A percentile compares a stretch with the other conserved stretches of the same genome.
These are phyloP conservation scores for Phyllachora maydis DNA, from an alignment of 2,329 filamentous ascomycete genomes.

Conservation along the genomic window DNA sequence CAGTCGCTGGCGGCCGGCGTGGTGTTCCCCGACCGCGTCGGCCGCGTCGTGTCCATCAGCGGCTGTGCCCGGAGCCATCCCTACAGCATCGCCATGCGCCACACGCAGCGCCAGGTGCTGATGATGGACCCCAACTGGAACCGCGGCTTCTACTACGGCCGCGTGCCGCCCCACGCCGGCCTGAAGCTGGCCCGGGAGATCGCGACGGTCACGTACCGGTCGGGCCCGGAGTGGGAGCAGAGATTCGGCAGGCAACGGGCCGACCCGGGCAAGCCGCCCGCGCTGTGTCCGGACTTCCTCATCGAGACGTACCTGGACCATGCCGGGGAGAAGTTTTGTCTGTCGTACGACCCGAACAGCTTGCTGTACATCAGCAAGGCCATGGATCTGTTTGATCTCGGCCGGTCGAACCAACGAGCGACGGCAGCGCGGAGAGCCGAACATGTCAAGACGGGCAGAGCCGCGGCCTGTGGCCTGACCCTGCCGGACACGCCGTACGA, in stretches of 20 bases:
- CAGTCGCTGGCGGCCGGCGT: conserved; percentile 77
- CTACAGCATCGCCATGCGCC: conserved; percentile 96
- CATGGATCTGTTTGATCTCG: conserved; percentile 95
- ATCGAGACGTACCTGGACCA: conserved; percentile 98
- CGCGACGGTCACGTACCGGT: conserved; percentile 91
- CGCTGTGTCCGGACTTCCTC: conserved; percentile 89
- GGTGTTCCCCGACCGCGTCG: conserved; percentile 64
- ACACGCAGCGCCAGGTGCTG: conserved; percentile 89
- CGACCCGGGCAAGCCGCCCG: conserved; percentile 69
- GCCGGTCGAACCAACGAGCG: conserved; percentile 44
- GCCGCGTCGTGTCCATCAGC: conserved; percentile 70
- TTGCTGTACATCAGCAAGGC: conserved; percentile 93
- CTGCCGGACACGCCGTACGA: conserved; percentile 71
- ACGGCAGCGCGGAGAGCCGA: conserved; percentile 40
- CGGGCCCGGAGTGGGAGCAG: conserved; percentile 92
- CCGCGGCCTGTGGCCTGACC: conserved; percentile 53
- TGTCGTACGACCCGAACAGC: conserved; percentile 92
- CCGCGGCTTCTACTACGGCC: conserved; percentile 79
- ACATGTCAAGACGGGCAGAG: conserved; percentile 26
- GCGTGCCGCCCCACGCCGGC: conserved; percentile 75
- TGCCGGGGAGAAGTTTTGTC: conserved; percentile 92
- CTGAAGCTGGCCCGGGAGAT: conserved; percentile 98
- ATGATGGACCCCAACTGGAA: conserved; percentile 99
- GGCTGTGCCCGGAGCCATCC: conserved; percentile 89
- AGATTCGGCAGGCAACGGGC: conserved; percentile 77